Base-by-base conservation (phyloP, 1,284 basidiomycete species). In the Moesziomyces aphidis region DNA sequence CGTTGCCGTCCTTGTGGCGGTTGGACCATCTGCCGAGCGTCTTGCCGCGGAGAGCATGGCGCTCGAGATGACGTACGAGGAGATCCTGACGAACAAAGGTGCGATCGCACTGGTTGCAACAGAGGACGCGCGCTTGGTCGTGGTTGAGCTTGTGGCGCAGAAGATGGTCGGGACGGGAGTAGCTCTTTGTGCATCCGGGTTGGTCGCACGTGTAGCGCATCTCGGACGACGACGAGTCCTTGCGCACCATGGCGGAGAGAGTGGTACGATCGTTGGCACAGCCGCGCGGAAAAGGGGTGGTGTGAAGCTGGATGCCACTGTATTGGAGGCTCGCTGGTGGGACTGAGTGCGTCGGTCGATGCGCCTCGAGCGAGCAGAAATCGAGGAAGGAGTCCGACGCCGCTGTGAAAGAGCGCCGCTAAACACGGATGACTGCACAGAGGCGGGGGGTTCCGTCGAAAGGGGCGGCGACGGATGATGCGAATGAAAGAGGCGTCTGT, bases 11-110 rank as follows among this genome's bases (percentile, higher is more conserved):
- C 56, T 76, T 76, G 44, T 55, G 48, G 15, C 68, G 64, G 36
- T 70, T 75, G 28, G 73, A 76, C 76, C 76, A 78, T 58, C 76
- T 73, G 43, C 76, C 76, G 7, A 78, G 65, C 23, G 73, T 78
- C 50, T 72, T 76, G 42, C 76, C 76, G 6, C 71, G 66, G 3
- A 73, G 51, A 8, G 73, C 73, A 51, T 78, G 76, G 23, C 77
- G 65, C n/a, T 75, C 67, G 50, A 77, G 70, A 51, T 79, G 77
- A 21, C 77, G 69, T 0, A 77, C 65, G 34, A 79, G 69, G 10
- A 79, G 62, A 39, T 79, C 77, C 36, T 79, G 72, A 11, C 77
- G 69, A 9, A 79, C 75, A 51, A 79, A 79, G n/a, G 77, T 79
- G 28, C 74, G 71, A 26, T 77, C 77, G 55, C 77, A 79, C 39